These are phyloP conservation scores for Erysimum cheiri DNA, from an alignment of 441 rosid species.

Conservation along the genomic window DNA sequence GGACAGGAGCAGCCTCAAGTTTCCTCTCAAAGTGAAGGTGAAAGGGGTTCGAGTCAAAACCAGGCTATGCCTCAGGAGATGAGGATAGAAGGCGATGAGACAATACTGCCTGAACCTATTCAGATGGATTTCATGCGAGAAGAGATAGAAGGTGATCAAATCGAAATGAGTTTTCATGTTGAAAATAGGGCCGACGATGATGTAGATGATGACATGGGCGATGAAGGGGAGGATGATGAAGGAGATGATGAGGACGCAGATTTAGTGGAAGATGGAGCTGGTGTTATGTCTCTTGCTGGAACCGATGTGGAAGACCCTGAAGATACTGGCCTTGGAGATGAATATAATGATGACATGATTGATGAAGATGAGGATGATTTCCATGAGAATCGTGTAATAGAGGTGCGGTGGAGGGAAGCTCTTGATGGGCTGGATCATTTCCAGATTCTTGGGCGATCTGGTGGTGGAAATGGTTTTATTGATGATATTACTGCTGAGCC, in stretches of 20 bases:
- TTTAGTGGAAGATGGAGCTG: slow-evolving; percentile 94
- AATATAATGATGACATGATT: slow-evolving; percentile 89
- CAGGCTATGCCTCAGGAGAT: slow-evolving; percentile 67
- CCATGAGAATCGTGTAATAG: slow-evolving; percentile 88
- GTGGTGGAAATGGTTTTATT: slow-evolving; percentile 71
- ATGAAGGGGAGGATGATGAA: slow-evolving; percentile 95
- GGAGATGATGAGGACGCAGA: slow-evolving; percentile 96
- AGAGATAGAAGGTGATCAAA: slow-evolving; percentile 87
- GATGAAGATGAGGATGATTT: slow-evolving; percentile 98
- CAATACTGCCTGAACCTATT: slow-evolving; percentile 62
- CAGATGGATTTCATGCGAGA: slow-evolving; percentile 91
- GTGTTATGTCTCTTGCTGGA: slow-evolving; percentile 92
- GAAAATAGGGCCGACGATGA: slow-evolving; percentile 92
- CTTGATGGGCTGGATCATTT: slow-evolving; percentile 94
- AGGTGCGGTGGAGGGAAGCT: slow-evolving; percentile 97
- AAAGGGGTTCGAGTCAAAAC: slow-evolving; percentile 54
- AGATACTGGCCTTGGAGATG: slow-evolving; percentile 93
- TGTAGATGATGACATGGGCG: slow-evolving; percentile 96
- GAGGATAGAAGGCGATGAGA: slow-evolving; percentile 77
- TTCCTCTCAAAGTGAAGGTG: slow-evolving; percentile 58
- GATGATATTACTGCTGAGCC: slow-evolving; percentile 97
- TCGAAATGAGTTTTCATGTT: slow-evolving; percentile 82
- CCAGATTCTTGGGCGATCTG: slow-evolving; percentile 93
- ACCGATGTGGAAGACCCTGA: slow-evolving; percentile 97
- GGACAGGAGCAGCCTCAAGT: slow-evolving; percentile 59